Percentiles rank a stretch among this genome's conserved stretches.
Evolutionary conservation across 805 yeast genomes (phyloP).

Genomic region (Candida arabinofermentans): DNA sequence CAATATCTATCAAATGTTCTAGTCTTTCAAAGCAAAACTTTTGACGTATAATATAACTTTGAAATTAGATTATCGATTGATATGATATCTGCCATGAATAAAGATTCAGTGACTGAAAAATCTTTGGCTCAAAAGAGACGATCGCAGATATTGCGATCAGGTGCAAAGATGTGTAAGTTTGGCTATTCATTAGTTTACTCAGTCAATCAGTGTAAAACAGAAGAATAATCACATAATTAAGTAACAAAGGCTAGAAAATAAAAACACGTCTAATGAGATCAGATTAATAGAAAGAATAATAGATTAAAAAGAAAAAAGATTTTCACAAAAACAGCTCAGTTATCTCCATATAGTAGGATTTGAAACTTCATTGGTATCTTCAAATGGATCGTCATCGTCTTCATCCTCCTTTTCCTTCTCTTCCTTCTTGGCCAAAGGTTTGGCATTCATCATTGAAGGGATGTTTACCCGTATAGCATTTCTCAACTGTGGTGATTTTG

Average conservation of each 20-base stretch:
- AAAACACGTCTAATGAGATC: neutral
- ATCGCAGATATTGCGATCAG: too few species aligned
- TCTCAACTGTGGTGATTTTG: constrained; percentile 17
- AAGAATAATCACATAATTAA: too few species aligned
- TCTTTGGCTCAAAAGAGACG: too few species aligned
- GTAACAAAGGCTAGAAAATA: neutral
- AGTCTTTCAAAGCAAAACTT: too few species aligned
- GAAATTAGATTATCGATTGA: too few species aligned
- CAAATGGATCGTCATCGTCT: constrained; percentile 29
- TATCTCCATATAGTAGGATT: constrained; percentile 27
- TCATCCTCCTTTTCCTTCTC: constrained; percentile 3
- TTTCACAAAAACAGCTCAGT: neutral
- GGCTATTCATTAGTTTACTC: too few species aligned
- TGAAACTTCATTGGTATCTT: constrained; percentile 29
- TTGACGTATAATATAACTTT: too few species aligned
- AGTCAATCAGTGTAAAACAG: too few species aligned
- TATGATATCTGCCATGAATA: too few species aligned
- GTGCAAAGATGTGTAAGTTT: too few species aligned
- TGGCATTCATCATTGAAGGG: neutral
- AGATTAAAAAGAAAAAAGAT: neutral
- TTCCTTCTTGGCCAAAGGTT: neutral
- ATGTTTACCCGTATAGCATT: constrained; percentile 3
- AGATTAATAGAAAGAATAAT: neutral
- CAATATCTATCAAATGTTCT: too few species aligned
- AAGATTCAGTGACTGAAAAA: too few species aligned